Evolutionary conservation across 352 stramenopile genomes (phyloP), one percentile per base, ranked within the genome.

Genomic region (Halophytophthora polymorphica): DNA sequence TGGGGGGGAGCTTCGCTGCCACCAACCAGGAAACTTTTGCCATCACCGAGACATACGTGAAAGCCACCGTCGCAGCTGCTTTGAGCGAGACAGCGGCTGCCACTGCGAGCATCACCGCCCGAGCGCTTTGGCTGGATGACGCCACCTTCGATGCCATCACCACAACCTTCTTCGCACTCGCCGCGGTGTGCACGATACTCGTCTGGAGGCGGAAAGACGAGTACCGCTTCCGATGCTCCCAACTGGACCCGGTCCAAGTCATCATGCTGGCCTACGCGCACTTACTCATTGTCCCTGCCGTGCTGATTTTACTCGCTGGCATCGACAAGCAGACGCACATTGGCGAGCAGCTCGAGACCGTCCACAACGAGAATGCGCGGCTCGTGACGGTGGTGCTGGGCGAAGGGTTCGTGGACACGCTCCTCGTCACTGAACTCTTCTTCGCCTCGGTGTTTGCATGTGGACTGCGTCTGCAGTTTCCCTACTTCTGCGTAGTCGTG

Each of bases 401-500:
- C 10, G 53, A 69, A 13, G 56, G 53, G 2, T 73, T 74, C 48
- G 28, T 80, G 29, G 66, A 78, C 23, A 47, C 45, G 8, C 58
- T 88, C 18, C 69, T 77, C 29, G 72, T 85, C 48, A 64, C 80
- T 5, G 46, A 81, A 38, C 56, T 83, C 13, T 21, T 85, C 18
- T 48, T 61, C 28, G 60, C 63, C 25, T 66, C 52, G 13, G 44
- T 77, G 11, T 73, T 63, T 7, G 67, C 69, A 2, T 68, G 64
- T n/a, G 40, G 84, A 34, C 41, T 85, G 19, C 69, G 73, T 2
- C 49, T 85, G 6, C 77, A 88, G 56, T 86, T 83, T 41, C 58
- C 61, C 21, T 86, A 84, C 48, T 83, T 70, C 22, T 42, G 61
- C 3, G 23, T 73, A 25, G 38, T 85, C 19, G 56, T 64, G 6